Evolutionary conservation across 1,284 basidiomycete genomes (phyloP).

Genomic region (Pseudozyma tsukubaensis): DNA sequence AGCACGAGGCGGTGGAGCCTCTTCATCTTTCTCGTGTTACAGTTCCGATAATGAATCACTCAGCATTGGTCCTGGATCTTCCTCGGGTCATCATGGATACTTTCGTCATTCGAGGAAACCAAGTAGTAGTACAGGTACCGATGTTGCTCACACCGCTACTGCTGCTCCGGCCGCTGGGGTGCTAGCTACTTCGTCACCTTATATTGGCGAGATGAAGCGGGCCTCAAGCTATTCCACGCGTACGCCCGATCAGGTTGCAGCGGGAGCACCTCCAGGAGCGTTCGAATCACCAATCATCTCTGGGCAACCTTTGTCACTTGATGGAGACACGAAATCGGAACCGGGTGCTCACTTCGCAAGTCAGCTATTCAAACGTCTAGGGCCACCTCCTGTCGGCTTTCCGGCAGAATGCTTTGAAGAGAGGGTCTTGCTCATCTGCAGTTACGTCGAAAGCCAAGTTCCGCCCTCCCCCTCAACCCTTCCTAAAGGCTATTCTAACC

Average conservation of each 20-base stretch:
- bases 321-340: background rate
- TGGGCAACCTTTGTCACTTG: slow-evolving; percentile 7
- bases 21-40: slow-evolving; percentile 3
- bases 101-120: background rate
- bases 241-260: no score
- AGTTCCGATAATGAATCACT: slow-evolving; percentile 26
- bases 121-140: background rate
- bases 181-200: no score
- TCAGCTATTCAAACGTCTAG: slow-evolving; percentile 34
- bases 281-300: slow-evolving; percentile 12
- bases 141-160: no score
- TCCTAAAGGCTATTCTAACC: background rate
- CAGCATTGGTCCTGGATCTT: slow-evolving; percentile 3
- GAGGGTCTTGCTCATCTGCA: slow-evolving; percentile 14
- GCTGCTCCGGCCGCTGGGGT: no score
- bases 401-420: slow-evolving; percentile 8
- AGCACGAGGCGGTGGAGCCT: background rate
- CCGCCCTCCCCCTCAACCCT: background rate
- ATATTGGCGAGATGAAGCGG: no score
- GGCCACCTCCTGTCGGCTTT: slow-evolving; percentile 34
- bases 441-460: slow-evolving; percentile 21
- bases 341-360: slow-evolving; percentile 1
- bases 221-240: no score
- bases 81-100: slow-evolving; percentile 3
- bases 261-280: no score